Percentiles rank a stretch among this genome's conserved stretches.
Evolutionary conservation across 176 grass and related monocot species (phyloP).

Genomic region (Phyllostachys edulis): DNA sequence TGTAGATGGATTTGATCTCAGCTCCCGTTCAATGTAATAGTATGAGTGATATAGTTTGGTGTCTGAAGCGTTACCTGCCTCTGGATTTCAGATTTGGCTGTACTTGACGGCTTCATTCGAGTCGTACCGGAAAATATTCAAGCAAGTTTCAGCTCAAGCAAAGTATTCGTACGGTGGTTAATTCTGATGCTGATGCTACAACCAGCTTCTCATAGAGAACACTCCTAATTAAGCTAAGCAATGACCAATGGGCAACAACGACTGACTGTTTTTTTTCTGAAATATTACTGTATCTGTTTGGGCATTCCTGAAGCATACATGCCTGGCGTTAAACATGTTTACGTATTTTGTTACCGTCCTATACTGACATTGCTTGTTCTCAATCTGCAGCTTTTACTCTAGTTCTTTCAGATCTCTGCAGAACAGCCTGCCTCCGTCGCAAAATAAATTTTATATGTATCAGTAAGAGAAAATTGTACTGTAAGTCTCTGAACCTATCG

Average conservation of each 20-base stretch:
- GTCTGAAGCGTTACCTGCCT: neutral
- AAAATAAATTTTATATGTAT: neutral
- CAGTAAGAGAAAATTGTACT: too few species aligned
- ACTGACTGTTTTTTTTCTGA: neutral
- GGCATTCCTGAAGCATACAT: neutral
- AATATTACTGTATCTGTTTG: neutral
- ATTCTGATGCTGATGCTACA: neutral
- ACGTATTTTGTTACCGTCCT: neutral
- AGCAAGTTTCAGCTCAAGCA: slow-evolving; percentile 1
- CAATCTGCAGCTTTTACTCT: neutral
- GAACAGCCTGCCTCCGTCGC: neutral
- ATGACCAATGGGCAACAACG: neutral
- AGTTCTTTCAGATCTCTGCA: neutral
- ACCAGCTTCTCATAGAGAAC: neutral
- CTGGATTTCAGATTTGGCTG: neutral
- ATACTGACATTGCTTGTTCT: neutral
- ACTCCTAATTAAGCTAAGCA: neutral
- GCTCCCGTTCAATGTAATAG: neutral
- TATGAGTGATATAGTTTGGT: neutral
- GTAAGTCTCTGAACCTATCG: too few species aligned
- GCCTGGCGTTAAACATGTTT: neutral
- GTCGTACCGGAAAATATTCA: neutral
- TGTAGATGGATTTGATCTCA: neutral
- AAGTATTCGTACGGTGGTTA: slow-evolving; percentile 1
- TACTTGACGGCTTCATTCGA: neutral